Percentiles rank a stretch among this genome's conserved stretches.
Conservation (phyloP, 768 basidiomycete genomes). For the Boletus reticuloceps region DNA sequence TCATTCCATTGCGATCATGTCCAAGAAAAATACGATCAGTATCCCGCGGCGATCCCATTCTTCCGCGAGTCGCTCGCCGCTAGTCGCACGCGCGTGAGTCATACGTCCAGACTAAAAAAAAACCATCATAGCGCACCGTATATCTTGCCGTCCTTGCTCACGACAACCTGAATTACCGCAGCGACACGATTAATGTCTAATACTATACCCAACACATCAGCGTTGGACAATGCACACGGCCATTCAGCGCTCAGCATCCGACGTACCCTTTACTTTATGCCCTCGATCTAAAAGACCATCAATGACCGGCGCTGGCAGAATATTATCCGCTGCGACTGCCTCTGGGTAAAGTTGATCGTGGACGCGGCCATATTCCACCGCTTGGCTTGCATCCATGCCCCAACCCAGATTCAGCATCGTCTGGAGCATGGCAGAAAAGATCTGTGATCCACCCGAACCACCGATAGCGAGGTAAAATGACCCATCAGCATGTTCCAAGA, state of each 20-base stretch:
- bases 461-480: constrained; percentile 74
- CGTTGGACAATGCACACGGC: neutral
- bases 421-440: constrained; percentile 80
- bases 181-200: constrained; percentile 68
- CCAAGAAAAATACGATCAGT: constrained; percentile 28
- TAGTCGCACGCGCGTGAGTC: constrained; percentile 23
- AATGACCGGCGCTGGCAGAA: constrained; percentile 56
- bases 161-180: constrained; percentile 71
- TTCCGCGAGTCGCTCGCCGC: constrained; percentile 92
- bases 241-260: neutral
- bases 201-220: constrained; percentile 36
- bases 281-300: constrained; percentile 56
- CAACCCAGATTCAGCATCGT: constrained; percentile 71
- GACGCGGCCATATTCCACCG: constrained; percentile 81
- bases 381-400: constrained; percentile 74
- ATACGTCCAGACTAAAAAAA: neutral
- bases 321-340: constrained; percentile 56
- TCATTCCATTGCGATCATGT: neutral
- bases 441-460: constrained; percentile 85
- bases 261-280: constrained; percentile 68
- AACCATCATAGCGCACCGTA: constrained; percentile 49
- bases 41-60: constrained; percentile 88
- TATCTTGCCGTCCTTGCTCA: constrained; percentile 48
- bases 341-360: constrained; percentile 85
- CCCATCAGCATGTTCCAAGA: constrained; percentile 75